These are phyloP conservation scores for Alnus glutinosa DNA, from an alignment of 306 rosid species.

Conservation along the genomic window DNA sequence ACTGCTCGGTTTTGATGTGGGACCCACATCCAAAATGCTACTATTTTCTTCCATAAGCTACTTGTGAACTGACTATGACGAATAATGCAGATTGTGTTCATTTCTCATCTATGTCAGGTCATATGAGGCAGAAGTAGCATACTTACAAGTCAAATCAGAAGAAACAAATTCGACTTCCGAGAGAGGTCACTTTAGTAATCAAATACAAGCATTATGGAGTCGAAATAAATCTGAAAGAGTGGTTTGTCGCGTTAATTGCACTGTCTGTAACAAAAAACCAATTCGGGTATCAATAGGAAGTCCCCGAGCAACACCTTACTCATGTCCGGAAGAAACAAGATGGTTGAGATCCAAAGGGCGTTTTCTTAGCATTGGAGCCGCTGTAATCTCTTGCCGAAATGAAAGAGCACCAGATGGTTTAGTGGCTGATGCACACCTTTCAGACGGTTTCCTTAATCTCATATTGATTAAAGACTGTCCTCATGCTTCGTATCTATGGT, in stretches of 20 bases:
- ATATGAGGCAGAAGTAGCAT: conserved; percentile 85
- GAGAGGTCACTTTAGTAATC: conserved; percentile 32
- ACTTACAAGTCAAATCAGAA: conserved; percentile 67
- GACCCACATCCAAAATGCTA: not conserved
- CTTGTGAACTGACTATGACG: not conserved
- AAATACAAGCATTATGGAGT: conserved; percentile 25
- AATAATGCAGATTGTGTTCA: not conserved
- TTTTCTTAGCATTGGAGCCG: conserved; percentile 89
- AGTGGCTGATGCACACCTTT: conserved; percentile 95
- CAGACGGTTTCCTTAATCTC: conserved; percentile 93
- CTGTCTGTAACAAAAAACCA: conserved; percentile 55
- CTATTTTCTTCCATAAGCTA: not conserved
- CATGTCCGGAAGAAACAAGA: conserved; percentile 46
- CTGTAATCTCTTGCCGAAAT: conserved; percentile 80
- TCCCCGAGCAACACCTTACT: conserved; percentile 36
- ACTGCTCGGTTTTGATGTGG: not conserved
- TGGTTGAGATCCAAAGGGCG: conserved; percentile 82
- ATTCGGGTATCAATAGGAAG: conserved; percentile 25
- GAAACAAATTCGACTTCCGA: conserved; percentile 45
- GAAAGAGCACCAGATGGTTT: conserved; percentile 95
- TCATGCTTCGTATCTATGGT: conserved; percentile 85
- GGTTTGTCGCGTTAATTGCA: conserved; percentile 74
- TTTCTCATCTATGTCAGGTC: conserved; percentile 47
- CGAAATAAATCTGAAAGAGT: conserved; percentile 46
- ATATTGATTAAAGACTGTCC: conserved; percentile 80